These are phyloP conservation scores for Blastobotrys muscicola DNA, from an alignment of 805 yeast species.

Conservation along the genomic window DNA sequence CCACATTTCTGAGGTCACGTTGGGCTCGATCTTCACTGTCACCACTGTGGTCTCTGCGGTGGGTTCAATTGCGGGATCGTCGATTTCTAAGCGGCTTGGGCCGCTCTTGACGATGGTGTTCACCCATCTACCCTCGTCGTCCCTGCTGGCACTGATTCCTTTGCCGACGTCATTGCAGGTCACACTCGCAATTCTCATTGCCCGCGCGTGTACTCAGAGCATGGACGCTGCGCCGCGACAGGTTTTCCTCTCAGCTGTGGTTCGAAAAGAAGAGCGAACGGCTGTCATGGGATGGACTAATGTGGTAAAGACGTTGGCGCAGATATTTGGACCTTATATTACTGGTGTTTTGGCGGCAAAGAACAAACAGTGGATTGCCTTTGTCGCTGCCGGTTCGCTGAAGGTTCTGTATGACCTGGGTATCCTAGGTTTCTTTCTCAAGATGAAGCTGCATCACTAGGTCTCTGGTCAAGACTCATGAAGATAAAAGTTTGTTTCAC, in stretches of 20 bases:
- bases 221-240: conserved; percentile 92
- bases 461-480: too few relatives aligned
- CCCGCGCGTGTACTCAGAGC: conserved; percentile 54
- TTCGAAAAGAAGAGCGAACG: conserved; percentile 56
- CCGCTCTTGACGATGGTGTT: conserved; percentile 66
- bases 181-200: conserved; percentile 43
- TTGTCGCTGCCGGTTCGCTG: conserved; percentile 27
- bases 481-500: too few relatives aligned
- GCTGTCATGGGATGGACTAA: conserved; percentile 79
- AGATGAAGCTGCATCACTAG: conserved; percentile 2
- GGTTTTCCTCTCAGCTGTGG: conserved; percentile 59
- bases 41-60: conserved; percentile 55
- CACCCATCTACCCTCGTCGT: conserved; percentile 70
- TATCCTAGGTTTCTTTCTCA: conserved; percentile 15
- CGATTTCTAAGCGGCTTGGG: conserved; percentile 50
- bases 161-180: conserved; percentile 30
- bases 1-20: conserved; percentile 6
- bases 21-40: conserved; percentile 61
- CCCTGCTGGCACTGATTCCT: conserved; percentile 49
- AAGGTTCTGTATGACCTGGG: conserved; percentile 29
- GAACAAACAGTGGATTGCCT: conserved; percentile 24
- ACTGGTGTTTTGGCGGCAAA: conserved; percentile 60
- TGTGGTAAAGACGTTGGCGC: conserved; percentile 72
- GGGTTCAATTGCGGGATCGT: conserved; percentile 38
- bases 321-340: conserved; percentile 67